phyloP scores from a whole-genome alignment of 441 rosid genomes.

The Daphne laureola region DNA sequence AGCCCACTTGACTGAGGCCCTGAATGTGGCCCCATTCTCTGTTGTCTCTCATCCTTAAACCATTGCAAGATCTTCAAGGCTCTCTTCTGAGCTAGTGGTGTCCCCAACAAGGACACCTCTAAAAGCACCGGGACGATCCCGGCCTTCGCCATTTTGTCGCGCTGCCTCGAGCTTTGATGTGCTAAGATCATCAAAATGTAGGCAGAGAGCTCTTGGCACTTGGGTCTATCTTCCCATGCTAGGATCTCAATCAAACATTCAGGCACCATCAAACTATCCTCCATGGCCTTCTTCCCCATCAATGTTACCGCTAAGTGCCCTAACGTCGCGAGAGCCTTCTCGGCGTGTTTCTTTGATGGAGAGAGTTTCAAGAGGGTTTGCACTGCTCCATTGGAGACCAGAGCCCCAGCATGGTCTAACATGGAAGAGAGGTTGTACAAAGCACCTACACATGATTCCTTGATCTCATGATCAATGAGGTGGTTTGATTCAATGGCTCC shows the following conservation, averaged over 20 bases:
- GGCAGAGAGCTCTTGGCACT: constrained; percentile 76
- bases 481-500: constrained; percentile 40
- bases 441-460: constrained; percentile 49
- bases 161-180: constrained; percentile 63
- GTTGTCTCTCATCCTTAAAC: constrained; percentile 84
- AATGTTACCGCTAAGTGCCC: constrained; percentile 69
- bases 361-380: constrained; percentile 36
- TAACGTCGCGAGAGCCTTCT: constrained; percentile 60
- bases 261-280: constrained; percentile 42
- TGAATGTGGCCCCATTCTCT: constrained; percentile 80
- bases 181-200: constrained; percentile 81
- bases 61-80: constrained; percentile 75
- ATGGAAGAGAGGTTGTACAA: constrained; percentile 47
- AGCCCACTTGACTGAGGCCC: constrained; percentile 68
- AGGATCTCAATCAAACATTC: constrained; percentile 59
- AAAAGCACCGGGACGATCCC: constrained; percentile 75
- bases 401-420: constrained; percentile 50
- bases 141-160: constrained; percentile 63
- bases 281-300: constrained; percentile 72
- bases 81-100: constrained; percentile 71
- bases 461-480: constrained; percentile 35
- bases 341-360: constrained; percentile 43
- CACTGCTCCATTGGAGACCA: constrained; percentile 47
- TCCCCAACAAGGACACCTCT: constrained; percentile 65
- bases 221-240: constrained; percentile 84